Base-by-base conservation (phyloP, 208 protist species). In the Lotmaria passim region DNA sequence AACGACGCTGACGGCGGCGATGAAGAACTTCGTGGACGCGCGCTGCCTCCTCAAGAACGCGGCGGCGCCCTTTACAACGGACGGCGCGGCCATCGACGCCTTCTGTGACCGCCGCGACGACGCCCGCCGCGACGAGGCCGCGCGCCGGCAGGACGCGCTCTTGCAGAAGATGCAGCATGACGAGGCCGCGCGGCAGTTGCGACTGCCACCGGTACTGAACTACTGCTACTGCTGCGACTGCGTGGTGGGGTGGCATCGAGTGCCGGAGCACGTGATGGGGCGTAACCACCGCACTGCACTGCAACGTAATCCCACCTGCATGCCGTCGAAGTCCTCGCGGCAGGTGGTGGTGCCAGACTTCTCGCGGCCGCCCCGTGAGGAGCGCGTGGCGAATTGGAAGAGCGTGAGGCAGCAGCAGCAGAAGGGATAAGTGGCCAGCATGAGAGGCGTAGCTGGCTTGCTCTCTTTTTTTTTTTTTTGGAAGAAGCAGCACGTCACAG, bases 191-290 rank as follows among this genome's bases (percentile, higher is more conserved):
- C 76, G 67, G 7, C 62, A 43, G 3, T 36, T 88, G 24, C 70
- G 87, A 15, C 73, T 79, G 19, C 86, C 89, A n/a, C 89, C 89
- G 0, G 83, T 95, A 19, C 57, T 86, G 51, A 95, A 93, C 67
- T 95, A 95, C 75, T 95, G 89, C 75, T 91, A 93, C 75, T 77
- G 59, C 38, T 95, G 89, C 61, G 83, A 95, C 43, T 62, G 77
- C 39, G 46, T 78, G 2, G 79, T 95, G 73, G 82, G 86, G 1
- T 95, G 89, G 89, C 78, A 86, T 48, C 80, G 86, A 19, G 84
- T 93, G 85, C 17, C 81, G 19, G 86, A 91, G 68, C 89, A 95
- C 59, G 85, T 90, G 15, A 64, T 90, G 58, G 89, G 89, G 2
- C 53, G 75, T 38, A 63, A 12, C 3, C 89, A 95, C 60, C 79